Evolutionary conservation across 495 filamentous ascomycete species (phyloP).

Genomic region (Lophiostoma macrostomum): DNA sequence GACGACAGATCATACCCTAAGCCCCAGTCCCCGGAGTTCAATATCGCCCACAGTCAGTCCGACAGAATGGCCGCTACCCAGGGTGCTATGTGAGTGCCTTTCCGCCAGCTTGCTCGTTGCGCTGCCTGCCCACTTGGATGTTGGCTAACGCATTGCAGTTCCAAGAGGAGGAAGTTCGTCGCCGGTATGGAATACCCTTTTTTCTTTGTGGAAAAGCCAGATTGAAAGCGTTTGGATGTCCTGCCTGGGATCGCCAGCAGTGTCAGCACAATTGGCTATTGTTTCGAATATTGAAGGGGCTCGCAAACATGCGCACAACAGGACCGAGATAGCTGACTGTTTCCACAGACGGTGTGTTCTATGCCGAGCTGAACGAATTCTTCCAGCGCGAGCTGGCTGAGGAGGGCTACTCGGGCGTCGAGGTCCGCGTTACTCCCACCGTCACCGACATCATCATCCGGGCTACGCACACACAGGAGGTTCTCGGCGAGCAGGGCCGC

Average conservation of each 20-base stretch:
- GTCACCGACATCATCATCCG: constrained; percentile 99
- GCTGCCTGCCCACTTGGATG: no score
- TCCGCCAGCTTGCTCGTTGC: no score
- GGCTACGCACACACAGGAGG: constrained; percentile 99
- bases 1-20: constrained; percentile 15
- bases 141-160: no score
- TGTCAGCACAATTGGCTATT: constrained; percentile 1
- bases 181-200: constrained; percentile 49
- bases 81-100: constrained; percentile 60
- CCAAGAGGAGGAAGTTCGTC: constrained; percentile 99
- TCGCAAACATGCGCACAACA: background rate
- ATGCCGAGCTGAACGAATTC: constrained; percentile 99
- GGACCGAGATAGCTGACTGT: background rate
- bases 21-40: constrained; percentile 24
- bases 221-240: background rate
- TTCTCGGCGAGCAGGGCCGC: constrained; percentile 98
- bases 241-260: background rate
- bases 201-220: no score
- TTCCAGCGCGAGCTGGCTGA: constrained; percentile 99
- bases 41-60: constrained; percentile 23
- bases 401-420: constrained; percentile 99
- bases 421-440: constrained; percentile 98
- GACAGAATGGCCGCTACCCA: constrained; percentile 63
- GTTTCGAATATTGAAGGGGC: constrained; percentile 2
- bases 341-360: constrained; percentile 87